Conservation (phyloP, 192 early-diverging fungal species). For the Coemansia sp. region DNA sequence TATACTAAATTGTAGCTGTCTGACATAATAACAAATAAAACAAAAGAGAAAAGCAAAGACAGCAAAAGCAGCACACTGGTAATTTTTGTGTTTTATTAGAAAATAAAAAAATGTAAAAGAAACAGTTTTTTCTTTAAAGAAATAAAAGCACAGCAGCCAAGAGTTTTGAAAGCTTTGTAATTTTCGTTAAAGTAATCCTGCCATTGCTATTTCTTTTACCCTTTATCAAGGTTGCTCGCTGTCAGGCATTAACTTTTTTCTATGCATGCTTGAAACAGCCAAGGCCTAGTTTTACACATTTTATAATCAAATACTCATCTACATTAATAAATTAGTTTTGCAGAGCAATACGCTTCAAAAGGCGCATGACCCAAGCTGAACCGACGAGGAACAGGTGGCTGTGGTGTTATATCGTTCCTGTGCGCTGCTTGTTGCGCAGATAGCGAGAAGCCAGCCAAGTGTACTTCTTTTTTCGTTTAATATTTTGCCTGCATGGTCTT, state of each 20-base stretch:
- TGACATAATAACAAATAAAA: not conserved
- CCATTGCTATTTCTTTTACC: too few relatives aligned
- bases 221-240: too few relatives aligned
- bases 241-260: too few relatives aligned
- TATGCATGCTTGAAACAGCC: not conserved
- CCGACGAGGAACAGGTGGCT: not conserved
- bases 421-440: slow-evolving; percentile 5
- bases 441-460: not conserved
- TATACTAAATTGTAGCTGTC: not conserved
- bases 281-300: not conserved
- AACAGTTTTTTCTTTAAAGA: not conserved
- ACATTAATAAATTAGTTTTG: slow-evolving; percentile 17
- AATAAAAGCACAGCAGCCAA: not conserved
- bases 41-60: not conserved
- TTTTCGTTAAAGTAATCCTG: too few relatives aligned
- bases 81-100: not conserved
- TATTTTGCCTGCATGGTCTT: slow-evolving; percentile 7
- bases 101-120: not conserved
- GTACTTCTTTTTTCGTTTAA: slow-evolving; percentile 8
- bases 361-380: slow-evolving; percentile 19
- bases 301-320: too few relatives aligned
- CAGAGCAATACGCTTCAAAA: slow-evolving; percentile 44
- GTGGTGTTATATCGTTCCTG: not conserved
- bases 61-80: not conserved
- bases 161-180: too few relatives aligned